Conservation (phyloP, 345 rosid genomes). For the Acer saccharum region DNA sequence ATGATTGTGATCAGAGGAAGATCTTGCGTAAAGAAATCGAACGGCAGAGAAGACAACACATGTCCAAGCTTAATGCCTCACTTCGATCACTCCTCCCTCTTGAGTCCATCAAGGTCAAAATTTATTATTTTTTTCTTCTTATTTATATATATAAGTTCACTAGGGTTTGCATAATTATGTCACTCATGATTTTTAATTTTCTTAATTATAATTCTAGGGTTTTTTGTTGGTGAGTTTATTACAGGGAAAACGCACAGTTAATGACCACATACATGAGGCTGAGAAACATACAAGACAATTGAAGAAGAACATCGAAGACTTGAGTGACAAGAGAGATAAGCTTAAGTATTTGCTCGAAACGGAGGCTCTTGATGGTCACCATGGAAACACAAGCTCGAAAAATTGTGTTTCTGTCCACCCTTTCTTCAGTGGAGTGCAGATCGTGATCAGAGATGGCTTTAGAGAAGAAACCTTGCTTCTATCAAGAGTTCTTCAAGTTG, state of each 20-base stretch:
- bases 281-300: constrained; percentile 40
- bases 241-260: constrained; percentile 57
- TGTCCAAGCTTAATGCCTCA: constrained; percentile 40
- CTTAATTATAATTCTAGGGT: constrained; percentile 16
- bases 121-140: no score
- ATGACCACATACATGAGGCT: constrained; percentile 50
- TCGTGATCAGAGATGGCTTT: constrained; percentile 20
- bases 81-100: constrained; percentile 54
- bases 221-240: constrained; percentile 20
- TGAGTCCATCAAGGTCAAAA: constrained; percentile 12
- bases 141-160: no score
- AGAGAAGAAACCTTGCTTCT: constrained; percentile 25
- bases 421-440: constrained; percentile 32
- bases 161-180: background rate
- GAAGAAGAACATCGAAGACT: constrained; percentile 29
- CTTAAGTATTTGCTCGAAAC: constrained; percentile 19
- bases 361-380: background rate
- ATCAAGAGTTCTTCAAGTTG: constrained; percentile 31
- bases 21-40: constrained; percentile 44
- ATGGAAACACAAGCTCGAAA: background rate
- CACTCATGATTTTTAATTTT: background rate
- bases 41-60: constrained; percentile 48
- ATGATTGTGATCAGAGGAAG: constrained; percentile 25
- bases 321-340: constrained; percentile 39
- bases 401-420: constrained; percentile 23